Conservation (phyloP, 1,284 basidiomycete genomes). For the Tremellales sp. region DNA sequence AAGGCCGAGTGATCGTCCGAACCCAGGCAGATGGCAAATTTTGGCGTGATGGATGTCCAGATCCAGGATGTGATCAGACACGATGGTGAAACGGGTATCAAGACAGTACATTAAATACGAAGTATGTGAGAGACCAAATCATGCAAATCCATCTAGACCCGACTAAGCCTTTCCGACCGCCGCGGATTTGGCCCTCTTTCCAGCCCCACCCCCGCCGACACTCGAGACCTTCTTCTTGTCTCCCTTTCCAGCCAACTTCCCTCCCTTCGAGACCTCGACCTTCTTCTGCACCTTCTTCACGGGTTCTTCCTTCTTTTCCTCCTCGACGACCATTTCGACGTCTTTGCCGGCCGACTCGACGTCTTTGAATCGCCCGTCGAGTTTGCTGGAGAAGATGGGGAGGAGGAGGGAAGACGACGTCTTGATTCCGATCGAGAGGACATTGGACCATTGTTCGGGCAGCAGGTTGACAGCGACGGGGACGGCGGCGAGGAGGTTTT, state of each 20-base stretch:
- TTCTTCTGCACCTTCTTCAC: conserved; percentile 5
- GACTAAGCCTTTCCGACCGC: conserved; percentile 15
- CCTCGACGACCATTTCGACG: conserved; percentile 7
- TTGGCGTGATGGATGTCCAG: not conserved
- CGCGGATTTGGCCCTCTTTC: conserved; percentile 19
- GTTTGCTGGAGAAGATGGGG: conserved; percentile 77
- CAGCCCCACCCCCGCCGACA: conserved; percentile 27
- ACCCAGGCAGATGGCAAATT: not conserved
- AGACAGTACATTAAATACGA: not conserved
- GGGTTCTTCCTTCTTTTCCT: conserved; percentile 1
- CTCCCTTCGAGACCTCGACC: conserved; percentile 6
- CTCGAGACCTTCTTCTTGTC: conserved; percentile 29
- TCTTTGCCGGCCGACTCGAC: conserved; percentile 14
- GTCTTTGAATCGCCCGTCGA: conserved; percentile 50
- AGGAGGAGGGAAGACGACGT: conserved; percentile 78
- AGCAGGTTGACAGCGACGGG: conserved; percentile 69
- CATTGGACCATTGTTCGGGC: conserved; percentile 82
- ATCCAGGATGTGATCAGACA: not conserved
- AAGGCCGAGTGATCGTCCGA: conserved; percentile 13
- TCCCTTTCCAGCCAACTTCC: conserved; percentile 10
- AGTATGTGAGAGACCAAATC: not conserved
- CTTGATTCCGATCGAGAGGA: conserved; percentile 88
- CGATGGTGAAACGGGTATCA: not conserved
- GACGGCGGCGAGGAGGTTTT: conserved; percentile 74
- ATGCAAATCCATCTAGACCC: not conserved